Base-by-base conservation (phyloP, 768 basidiomycete genomes). In the Leucosporidium yakuticum region DNA sequence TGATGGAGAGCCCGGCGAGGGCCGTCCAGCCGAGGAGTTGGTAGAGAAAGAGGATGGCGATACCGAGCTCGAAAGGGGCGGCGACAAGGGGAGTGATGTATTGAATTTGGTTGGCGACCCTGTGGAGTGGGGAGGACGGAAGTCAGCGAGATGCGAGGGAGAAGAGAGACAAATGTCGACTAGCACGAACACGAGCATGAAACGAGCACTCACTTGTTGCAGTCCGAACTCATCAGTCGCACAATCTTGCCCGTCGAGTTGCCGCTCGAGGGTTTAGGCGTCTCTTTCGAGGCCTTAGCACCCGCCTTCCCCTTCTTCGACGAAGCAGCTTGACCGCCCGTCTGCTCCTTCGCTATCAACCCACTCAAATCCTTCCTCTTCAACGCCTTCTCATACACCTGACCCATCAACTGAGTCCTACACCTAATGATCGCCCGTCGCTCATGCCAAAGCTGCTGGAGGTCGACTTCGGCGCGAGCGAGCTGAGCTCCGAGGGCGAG, bases 341-440 rank as follows among this genome's bases (percentile, higher is more conserved):
- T 31, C 57, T 62, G 44, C 44, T 31, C 39, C 29, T 59, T 60
- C 50, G 21, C 15, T 25, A 62, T 63, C 53, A 48, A 57, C 5
- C 67, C 67, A 31, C 58, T 65, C 7, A 65, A 49, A 31, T 74
- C 69, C 34, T 44, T 58, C 31, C 67, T 44, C 58, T 48, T 65
- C 23, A 74, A 55, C 23, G 64, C 64, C 63, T 74, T 74, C n/a
- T 50, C 62, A 32, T 74, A 74, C 11, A 74, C 66, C 27, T 68
- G 62, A 8, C 55, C 56, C 63, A 68, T 71, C 36, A 71, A 31
- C 29, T 36, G 36, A 20, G 62, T 50, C 34, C 34, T 29, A 23
- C n/a, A 3, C 55, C 73, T 23, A 4, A 49, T 56, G 51, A 64
- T 63, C 27, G 67, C 69, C 4, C 73, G 32, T 2, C 70, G 47